Conservation (phyloP, 2,329 filamentous ascomycete genomes). For the Pseudonectria buxi region DNA sequence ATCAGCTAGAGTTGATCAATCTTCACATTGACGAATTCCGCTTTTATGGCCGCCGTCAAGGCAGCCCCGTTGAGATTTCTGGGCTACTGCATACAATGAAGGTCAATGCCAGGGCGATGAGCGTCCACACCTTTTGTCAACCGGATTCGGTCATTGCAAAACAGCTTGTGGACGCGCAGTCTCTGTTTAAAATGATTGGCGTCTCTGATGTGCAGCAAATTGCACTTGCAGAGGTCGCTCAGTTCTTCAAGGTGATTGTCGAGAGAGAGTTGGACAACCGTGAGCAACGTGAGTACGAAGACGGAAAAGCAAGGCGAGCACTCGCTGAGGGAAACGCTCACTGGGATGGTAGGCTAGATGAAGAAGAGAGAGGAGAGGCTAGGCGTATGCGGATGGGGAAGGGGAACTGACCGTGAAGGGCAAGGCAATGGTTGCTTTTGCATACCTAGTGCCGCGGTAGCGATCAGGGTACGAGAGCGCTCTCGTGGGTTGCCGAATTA, state of each 20-base stretch:
- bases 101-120: conserved; percentile 44
- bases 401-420: too few species aligned
- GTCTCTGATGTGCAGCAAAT: conserved; percentile 36
- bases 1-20: conserved; percentile 48
- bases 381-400: too few species aligned
- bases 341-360: too few species aligned
- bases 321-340: not conserved
- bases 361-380: too few species aligned
- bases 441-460: too few species aligned
- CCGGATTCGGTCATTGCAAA: conserved; percentile 52
- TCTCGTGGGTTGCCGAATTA: too few species aligned
- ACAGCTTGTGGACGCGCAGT: conserved; percentile 48
- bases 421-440: too few species aligned
- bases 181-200: conserved; percentile 43
- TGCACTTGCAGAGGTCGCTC: conserved; percentile 42
- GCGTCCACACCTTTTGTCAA: conserved; percentile 50
- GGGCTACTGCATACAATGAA: conserved; percentile 47
- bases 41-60: conserved; percentile 45
- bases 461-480: too few species aligned
- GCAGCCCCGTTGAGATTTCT: conserved; percentile 35
- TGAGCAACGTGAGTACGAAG: conserved; percentile 17
- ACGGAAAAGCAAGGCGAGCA: not conserved
- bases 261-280: conserved; percentile 36
- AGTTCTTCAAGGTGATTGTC: conserved; percentile 48
- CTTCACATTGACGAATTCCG: conserved; percentile 46